Conservation (phyloP, 2,329 filamentous ascomycete species). For the Rutstroemia sp. region DNA sequence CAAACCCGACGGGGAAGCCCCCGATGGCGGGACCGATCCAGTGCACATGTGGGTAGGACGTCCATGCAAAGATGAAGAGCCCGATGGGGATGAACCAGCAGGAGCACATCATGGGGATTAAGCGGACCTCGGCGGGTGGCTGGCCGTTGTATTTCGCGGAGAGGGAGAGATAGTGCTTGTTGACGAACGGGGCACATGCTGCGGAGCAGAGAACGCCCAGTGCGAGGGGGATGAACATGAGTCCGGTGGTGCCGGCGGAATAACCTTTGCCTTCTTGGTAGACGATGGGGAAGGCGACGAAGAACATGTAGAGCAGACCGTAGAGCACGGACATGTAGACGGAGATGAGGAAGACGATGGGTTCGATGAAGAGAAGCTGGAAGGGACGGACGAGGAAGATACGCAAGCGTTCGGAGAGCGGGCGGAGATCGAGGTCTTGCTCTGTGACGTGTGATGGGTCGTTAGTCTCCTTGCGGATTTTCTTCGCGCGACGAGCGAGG, state of each 20-base stretch:
- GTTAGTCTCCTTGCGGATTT: slow-evolving; percentile 62
- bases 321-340: slow-evolving; percentile 77
- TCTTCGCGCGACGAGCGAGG: slow-evolving; percentile 60
- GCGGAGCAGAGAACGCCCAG: slow-evolving; percentile 66
- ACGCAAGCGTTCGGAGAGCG: slow-evolving; percentile 58
- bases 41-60: slow-evolving; percentile 46
- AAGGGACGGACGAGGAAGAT: slow-evolving; percentile 78
- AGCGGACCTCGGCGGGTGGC: slow-evolving; percentile 68
- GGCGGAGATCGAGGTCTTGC: slow-evolving; percentile 67
- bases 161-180: slow-evolving; percentile 69
- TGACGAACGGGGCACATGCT: slow-evolving; percentile 61
- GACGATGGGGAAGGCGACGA: slow-evolving; percentile 49
- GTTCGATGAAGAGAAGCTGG: slow-evolving; percentile 75
- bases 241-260: slow-evolving; percentile 62
- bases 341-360: slow-evolving; percentile 77
- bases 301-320: slow-evolving; percentile 44
- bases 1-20: slow-evolving; percentile 51
- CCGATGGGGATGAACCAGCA: slow-evolving; percentile 67
- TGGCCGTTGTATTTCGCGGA: slow-evolving; percentile 55
- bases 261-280: slow-evolving; percentile 73
- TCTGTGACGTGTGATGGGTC: slow-evolving; percentile 67
- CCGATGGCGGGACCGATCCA: slow-evolving; percentile 54
- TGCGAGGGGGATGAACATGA: slow-evolving; percentile 83
- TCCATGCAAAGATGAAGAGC: slow-evolving; percentile 62
- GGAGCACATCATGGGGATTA: slow-evolving; percentile 75